These are phyloP conservation scores for Rhododendron griersonianum DNA, from an alignment of 148 eudicot species.

Conservation along the genomic window DNA sequence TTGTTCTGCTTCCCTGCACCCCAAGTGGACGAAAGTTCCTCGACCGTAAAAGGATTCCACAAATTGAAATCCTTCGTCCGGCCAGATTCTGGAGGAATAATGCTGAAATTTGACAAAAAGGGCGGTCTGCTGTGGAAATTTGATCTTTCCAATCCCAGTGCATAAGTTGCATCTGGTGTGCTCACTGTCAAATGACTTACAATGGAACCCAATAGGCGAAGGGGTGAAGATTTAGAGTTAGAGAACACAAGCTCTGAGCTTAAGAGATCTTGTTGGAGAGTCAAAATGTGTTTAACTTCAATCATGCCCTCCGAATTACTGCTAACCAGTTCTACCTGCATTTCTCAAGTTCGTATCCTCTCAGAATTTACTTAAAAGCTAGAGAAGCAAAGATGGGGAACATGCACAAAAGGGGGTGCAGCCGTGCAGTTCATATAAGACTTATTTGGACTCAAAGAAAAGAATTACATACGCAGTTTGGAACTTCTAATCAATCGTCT, in stretches of 20 bases:
- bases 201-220: conserved; percentile 47
- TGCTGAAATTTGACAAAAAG: conserved; percentile 41
- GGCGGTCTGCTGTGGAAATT: conserved; percentile 52
- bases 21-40: conserved; percentile 27
- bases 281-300: conserved; percentile 52
- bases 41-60: conserved; percentile 26
- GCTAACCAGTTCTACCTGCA: conserved; percentile 71
- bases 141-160: conserved; percentile 70
- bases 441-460: background rate
- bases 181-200: conserved; percentile 69
- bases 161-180: conserved; percentile 90
- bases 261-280: conserved; percentile 43
- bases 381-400: background rate
- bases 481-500: background rate
- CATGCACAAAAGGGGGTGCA: background rate
- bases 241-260: conserved; percentile 45
- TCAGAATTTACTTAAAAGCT: background rate
- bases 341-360: background rate
- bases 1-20: conserved; percentile 11
- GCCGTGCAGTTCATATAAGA: background rate
- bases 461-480: background rate
- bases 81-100: conserved; percentile 41
- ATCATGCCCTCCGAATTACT: conserved; percentile 32
- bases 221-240: conserved; percentile 33
- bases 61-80: conserved; percentile 11